Evolutionary conservation across 805 yeast species (phyloP).

Genomic region (Clavispora vitiphila): DNA sequence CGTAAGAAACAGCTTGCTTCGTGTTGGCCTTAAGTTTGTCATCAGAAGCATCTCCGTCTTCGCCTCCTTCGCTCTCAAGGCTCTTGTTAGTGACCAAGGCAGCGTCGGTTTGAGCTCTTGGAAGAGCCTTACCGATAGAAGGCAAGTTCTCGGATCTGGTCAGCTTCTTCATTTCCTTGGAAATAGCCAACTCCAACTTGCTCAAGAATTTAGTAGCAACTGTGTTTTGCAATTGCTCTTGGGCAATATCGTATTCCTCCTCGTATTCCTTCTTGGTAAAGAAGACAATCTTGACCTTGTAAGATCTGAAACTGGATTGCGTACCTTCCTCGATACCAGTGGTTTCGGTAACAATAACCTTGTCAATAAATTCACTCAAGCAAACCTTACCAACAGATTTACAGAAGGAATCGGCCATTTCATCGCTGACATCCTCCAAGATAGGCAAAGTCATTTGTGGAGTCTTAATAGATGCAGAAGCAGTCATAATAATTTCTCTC

Average conservation of each 20-base stretch:
- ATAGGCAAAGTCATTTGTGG: slow-evolving; percentile 97
- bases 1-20: slow-evolving; percentile 88
- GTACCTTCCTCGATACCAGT: slow-evolving; percentile 56
- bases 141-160: slow-evolving; percentile 55
- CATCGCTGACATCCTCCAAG: slow-evolving; percentile 71
- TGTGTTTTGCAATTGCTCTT: slow-evolving; percentile 69
- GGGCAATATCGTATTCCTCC: slow-evolving; percentile 82
- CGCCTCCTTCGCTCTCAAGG: slow-evolving; percentile 43
- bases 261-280: slow-evolving; percentile 73
- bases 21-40: slow-evolving; percentile 56
- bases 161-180: slow-evolving; percentile 80
- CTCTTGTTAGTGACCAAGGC: slow-evolving; percentile 21
- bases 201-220: slow-evolving; percentile 61
- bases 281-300: slow-evolving; percentile 69
- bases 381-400: slow-evolving; percentile 81
- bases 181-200: slow-evolving; percentile 65
- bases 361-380: slow-evolving; percentile 84
- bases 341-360: slow-evolving; percentile 81
- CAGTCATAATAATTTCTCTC: slow-evolving; percentile 99
- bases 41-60: slow-evolving; percentile 58
- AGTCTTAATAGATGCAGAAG: slow-evolving; percentile 91
- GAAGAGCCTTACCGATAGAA: slow-evolving; percentile 66
- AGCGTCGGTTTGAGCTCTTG: slow-evolving; percentile 37
- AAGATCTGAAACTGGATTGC: slow-evolving; percentile 56
- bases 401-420: slow-evolving; percentile 87